Percentiles rank a stretch among this genome's conserved stretches.
These are phyloP conservation scores for Penicillium sp. DNA, from an alignment of 2,329 filamentous ascomycete species.

Conservation along the genomic window DNA sequence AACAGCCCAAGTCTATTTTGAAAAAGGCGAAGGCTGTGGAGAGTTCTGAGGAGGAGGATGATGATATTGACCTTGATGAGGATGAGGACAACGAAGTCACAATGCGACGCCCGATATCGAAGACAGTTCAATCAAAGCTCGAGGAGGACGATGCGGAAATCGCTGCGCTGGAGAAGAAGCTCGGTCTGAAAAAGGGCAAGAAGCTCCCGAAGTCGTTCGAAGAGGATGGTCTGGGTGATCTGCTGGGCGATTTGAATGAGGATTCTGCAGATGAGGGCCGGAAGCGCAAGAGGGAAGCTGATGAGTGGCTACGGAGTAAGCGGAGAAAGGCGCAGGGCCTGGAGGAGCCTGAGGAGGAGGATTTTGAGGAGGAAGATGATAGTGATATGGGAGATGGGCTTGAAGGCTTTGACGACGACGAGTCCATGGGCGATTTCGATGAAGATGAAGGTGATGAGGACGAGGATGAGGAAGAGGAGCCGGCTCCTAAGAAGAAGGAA, in stretches of 20 bases:
- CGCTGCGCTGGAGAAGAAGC: conserved; percentile 71
- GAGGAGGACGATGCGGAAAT: conserved; percentile 77
- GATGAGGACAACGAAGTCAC: conserved; percentile 24
- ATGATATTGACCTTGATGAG: neutral
- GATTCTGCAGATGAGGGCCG: conserved; percentile 43
- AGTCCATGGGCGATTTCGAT: too few species aligned
- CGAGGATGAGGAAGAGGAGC: too few species aligned
- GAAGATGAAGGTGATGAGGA: too few species aligned
- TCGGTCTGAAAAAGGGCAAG: conserved; percentile 73
- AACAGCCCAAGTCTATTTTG: conserved; percentile 30
- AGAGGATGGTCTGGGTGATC: conserved; percentile 72
- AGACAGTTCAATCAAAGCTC: too few species aligned
- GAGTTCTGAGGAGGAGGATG: too few species aligned
- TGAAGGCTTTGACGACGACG: too few species aligned
- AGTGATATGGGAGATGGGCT: conserved; percentile 23
- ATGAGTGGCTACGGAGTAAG: conserved; percentile 53
- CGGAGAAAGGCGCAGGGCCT: conserved; percentile 50
- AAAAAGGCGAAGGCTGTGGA: conserved; percentile 31
- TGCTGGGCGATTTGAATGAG: conserved; percentile 61
- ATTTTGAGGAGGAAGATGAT: conserved; percentile 2
- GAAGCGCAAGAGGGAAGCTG: conserved; percentile 56
- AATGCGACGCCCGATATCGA: conserved; percentile 25
- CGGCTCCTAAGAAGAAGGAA: conserved; percentile 51
- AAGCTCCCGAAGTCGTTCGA: conserved; percentile 62
- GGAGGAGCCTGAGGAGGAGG: conserved; percentile 21